Evolutionary conservation across 371 early-diverging fungal species (phyloP).

Genomic region (Mucor plumbeus): DNA sequence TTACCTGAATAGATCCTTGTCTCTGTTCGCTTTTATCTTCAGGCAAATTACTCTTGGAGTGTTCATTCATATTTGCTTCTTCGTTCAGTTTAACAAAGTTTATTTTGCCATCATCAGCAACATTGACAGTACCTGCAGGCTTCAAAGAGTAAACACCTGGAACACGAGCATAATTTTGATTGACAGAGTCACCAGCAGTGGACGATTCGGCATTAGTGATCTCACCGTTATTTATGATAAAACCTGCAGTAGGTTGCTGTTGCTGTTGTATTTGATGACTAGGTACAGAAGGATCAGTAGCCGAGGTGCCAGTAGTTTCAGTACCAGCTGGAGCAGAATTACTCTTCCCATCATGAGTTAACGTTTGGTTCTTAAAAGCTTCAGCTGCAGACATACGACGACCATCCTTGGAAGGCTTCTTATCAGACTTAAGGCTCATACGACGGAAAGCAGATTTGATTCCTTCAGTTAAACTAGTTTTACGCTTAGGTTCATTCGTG

Average conservation of each 20-base stretch:
- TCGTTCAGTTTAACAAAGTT: constrained; percentile 7
- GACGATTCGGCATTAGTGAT: not conserved
- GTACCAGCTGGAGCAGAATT: not conserved
- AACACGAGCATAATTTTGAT: not conserved
- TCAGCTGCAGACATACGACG: constrained; percentile 23
- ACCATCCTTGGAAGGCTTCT: not conserved
- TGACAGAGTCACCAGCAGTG: not conserved
- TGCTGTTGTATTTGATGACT: not conserved
- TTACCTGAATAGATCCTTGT: constrained; percentile 12
- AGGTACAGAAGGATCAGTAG: not conserved
- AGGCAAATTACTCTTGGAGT: not conserved
- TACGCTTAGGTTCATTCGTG: not conserved
- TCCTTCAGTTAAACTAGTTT: not conserved
- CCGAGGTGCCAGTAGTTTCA: not conserved
- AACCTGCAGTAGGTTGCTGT: not conserved
- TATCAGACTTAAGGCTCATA: not conserved
- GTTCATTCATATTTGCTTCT: not conserved
- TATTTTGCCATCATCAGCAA: not conserved
- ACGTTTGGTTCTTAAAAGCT: constrained; percentile 12
- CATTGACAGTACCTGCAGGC: constrained; percentile 4
- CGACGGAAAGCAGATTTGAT: constrained; percentile 17
- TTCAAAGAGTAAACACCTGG: constrained; percentile 10
- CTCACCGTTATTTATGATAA: not conserved
- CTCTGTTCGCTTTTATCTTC: constrained; percentile 2
- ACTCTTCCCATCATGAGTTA: not conserved